Conservation (phyloP, 2,329 filamentous ascomycete species). For the Aschersonia sp. region DNA sequence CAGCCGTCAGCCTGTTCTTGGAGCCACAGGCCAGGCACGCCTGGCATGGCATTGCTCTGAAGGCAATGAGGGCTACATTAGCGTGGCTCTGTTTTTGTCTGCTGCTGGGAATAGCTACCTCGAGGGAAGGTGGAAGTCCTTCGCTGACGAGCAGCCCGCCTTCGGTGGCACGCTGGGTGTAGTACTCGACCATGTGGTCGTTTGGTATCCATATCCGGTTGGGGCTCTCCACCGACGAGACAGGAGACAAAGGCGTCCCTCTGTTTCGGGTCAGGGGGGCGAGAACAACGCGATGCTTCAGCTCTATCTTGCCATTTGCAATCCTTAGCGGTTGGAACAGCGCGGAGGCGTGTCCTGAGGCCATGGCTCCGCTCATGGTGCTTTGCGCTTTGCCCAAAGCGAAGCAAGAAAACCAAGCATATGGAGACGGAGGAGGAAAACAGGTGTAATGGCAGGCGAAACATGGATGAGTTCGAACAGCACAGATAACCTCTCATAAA, state of each 20-base stretch:
- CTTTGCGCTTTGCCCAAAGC: too few species aligned
- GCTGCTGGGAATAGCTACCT: constrained; percentile 8
- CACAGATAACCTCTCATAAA: too few species aligned
- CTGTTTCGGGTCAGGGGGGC: constrained; percentile 40
- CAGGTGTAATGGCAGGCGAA: too few species aligned
- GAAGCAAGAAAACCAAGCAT: too few species aligned
- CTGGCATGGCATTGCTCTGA: constrained; percentile 19
- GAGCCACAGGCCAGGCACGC: constrained; percentile 44
- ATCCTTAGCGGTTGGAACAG: constrained; percentile 19
- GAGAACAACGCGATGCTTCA: constrained; percentile 35
- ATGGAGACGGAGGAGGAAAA: too few species aligned
- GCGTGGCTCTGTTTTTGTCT: not conserved
- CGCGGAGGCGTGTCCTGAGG: constrained; percentile 5
- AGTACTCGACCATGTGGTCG: constrained; percentile 25
- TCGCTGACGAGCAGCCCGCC: constrained; percentile 29
- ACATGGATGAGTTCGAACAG: too few species aligned
- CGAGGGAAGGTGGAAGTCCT: constrained; percentile 31
- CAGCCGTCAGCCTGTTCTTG: constrained; percentile 40
- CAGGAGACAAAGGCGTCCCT: constrained; percentile 25
- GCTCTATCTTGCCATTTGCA: constrained; percentile 26
- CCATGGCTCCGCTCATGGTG: not conserved
- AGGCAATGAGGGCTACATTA: not conserved
- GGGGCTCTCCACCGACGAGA: constrained; percentile 27
- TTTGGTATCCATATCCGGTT: constrained; percentile 34
- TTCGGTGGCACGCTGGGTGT: constrained; percentile 23